Evolutionary conservation across 1,284 basidiomycete genomes (phyloP).

Genomic region (Ceratobasidium sp.): DNA sequence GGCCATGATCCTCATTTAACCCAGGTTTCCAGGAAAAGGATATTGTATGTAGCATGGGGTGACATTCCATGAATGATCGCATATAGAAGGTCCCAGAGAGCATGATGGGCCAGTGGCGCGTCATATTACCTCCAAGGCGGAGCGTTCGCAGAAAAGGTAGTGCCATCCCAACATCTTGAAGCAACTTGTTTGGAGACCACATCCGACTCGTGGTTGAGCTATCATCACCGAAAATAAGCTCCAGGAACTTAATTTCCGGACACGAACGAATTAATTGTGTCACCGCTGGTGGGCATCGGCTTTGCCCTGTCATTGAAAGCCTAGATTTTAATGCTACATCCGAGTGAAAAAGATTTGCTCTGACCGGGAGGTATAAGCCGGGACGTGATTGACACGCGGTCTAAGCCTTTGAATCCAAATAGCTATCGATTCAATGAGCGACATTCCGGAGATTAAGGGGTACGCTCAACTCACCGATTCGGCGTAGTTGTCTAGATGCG

Average conservation of each 20-base stretch:
- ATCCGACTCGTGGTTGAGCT: not conserved
- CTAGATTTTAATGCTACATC: no score
- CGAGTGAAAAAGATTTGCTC: no score
- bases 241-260: not conserved
- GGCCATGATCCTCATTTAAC: not conserved
- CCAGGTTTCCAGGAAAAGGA: slow-evolving; percentile 5
- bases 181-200: slow-evolving; percentile 27
- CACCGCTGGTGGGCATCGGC: not conserved
- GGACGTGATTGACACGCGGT: not conserved
- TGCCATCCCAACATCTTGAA: slow-evolving; percentile 1
- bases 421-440: not conserved
- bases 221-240: not conserved
- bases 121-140: not conserved
- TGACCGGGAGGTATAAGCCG: slow-evolving; percentile 8
- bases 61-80: not conserved
- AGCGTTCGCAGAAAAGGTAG: slow-evolving; percentile 1
- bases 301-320: not conserved
- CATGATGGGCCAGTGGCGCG: slow-evolving; percentile 6
- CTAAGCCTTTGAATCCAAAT: slow-evolving; percentile 2
- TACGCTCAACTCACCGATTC: not conserved
- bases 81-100: not conserved
- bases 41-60: slow-evolving; percentile 1
- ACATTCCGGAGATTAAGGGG: not conserved
- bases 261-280: slow-evolving; percentile 10
- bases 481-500: not conserved